These are phyloP conservation scores for Parastagonospora nodorum DNA, from an alignment of 2,329 filamentous ascomycete genomes.

Conservation along the genomic window DNA sequence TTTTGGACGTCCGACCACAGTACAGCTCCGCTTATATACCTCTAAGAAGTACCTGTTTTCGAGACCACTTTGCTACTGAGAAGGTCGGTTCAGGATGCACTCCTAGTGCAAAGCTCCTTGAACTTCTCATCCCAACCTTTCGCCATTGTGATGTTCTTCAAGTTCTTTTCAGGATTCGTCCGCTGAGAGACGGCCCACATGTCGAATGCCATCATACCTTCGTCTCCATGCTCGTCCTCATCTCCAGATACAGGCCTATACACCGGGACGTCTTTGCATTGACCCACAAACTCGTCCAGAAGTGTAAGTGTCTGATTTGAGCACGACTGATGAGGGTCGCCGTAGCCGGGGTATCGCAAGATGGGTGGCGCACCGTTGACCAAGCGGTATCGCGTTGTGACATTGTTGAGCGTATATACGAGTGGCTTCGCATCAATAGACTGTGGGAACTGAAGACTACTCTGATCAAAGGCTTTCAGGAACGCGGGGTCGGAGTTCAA, in stretches of 20 bases:
- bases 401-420: not conserved
- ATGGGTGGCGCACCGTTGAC: conserved; percentile 21
- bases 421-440: not conserved
- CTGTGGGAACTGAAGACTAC: not conserved
- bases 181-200: conserved; percentile 19
- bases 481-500: not conserved
- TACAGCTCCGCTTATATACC: too few relatives aligned
- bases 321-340: conserved; percentile 10
- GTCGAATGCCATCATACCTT: conserved; percentile 18
- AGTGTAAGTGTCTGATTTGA: conserved; percentile 6
- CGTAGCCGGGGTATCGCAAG: conserved; percentile 9
- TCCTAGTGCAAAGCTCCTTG: not conserved
- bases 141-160: not conserved
- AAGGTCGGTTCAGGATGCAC: too few relatives aligned
- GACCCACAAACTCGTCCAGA: conserved; percentile 25
- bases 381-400: conserved; percentile 6
- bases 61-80: too few relatives aligned
- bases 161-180: not conserved
- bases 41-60: too few relatives aligned
- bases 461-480: conserved; percentile 5
- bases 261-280: conserved; percentile 10
- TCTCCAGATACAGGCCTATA: conserved; percentile 17
- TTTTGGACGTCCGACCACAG: too few relatives aligned
- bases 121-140: not conserved
- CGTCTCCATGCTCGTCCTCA: conserved; percentile 1